phyloP scores from a whole-genome alignment of 1,284 basidiomycete genomes.

The Porodaedalea pini region DNA sequence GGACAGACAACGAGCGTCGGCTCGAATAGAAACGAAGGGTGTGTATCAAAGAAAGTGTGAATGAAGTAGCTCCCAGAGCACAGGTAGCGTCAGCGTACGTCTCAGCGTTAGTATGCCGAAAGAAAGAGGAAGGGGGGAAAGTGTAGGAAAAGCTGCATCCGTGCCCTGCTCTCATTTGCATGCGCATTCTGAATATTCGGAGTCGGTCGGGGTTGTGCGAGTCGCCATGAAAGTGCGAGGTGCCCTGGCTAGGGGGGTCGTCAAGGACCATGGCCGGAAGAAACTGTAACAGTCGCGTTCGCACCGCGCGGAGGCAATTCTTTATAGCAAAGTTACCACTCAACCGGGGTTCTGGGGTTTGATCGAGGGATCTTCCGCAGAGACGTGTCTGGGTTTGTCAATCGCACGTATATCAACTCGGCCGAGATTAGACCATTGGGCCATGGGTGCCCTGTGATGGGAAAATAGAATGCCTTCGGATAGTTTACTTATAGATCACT shows the following conservation, averaged over 20 bases:
- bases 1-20: not conserved
- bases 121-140: not conserved
- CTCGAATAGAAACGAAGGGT: not conserved
- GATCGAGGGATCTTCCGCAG: not conserved
- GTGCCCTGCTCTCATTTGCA: not conserved
- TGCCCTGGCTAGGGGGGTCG: not conserved
- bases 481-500: not conserved
- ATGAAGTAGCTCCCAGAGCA: not conserved
- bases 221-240: not conserved
- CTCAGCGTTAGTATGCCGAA: not conserved
- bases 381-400: not conserved
- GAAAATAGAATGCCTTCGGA: not conserved
- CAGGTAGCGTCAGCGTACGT: not conserved
- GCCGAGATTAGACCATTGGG: not conserved
- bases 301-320: not conserved
- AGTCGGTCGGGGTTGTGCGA: not conserved
- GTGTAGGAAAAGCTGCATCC: not conserved
- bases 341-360: constrained; percentile 5
- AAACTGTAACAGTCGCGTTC: not conserved
- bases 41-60: not conserved
- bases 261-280: not conserved
- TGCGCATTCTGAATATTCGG: not conserved
- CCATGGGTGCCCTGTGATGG: not conserved
- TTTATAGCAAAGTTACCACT: not conserved
- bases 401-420: not conserved